A percentile compares a stretch with the other conserved stretches of the same genome.
Evolutionary conservation across 176 grass and related monocot species (phyloP).

Genomic region (Carex pumila): DNA sequence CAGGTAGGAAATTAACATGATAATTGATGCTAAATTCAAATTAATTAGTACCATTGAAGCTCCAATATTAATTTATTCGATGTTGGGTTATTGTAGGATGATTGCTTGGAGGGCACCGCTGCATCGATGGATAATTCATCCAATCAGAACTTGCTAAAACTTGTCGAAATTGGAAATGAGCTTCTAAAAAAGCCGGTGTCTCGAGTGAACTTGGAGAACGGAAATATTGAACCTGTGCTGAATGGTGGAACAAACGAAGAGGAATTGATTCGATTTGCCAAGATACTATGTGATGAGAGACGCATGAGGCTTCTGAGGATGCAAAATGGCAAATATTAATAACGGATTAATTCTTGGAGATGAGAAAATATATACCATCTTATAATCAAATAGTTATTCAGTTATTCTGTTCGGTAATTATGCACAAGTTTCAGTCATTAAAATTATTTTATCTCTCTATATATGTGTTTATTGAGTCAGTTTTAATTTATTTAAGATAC

Average conservation of each 20-base stretch:
- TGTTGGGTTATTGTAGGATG: conserved; percentile 7
- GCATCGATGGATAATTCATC: conserved; percentile 3
- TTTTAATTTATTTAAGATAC: no score
- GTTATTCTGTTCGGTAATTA: no score
- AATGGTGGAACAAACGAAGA: conserved; percentile 38
- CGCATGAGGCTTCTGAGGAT: not conserved
- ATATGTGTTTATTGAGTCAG: no score
- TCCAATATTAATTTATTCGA: not conserved
- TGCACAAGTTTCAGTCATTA: no score
- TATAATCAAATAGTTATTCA: not conserved
- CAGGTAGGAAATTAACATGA: conserved; percentile 15
- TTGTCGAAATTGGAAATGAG: conserved; percentile 17
- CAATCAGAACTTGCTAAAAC: not conserved
- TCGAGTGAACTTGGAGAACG: conserved; percentile 47
- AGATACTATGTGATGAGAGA: conserved; percentile 19
- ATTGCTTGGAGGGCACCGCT: conserved; percentile 26
- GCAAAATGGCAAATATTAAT: not conserved
- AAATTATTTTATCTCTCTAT: no score
- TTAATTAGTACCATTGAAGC: not conserved
- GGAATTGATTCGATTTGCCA: conserved; percentile 27
- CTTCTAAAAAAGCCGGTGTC: conserved; percentile 33
- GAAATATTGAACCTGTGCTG: not conserved
- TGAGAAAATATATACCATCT: no score
- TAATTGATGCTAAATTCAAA: not conserved
- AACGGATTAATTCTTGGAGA: not conserved